These are phyloP conservation scores for Guillardia theta DNA, from an alignment of 78 protist species.

Conservation along the genomic window DNA sequence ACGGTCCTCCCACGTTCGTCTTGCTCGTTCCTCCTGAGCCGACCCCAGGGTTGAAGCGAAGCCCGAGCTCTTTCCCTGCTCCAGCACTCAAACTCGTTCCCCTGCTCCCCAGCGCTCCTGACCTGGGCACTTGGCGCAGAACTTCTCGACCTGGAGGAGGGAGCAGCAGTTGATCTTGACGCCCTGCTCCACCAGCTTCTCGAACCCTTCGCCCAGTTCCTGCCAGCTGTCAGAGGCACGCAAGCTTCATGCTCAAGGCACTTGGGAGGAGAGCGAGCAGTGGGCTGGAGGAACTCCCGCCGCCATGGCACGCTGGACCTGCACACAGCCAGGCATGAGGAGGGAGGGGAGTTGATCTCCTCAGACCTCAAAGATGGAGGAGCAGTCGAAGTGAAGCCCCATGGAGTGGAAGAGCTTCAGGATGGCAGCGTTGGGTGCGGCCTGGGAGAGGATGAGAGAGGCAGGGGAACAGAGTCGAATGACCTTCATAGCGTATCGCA, in stretches of 20 bases:
- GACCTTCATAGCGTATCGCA: slow-evolving; percentile 52
- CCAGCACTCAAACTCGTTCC: too few relatives aligned
- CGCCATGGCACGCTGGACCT: slow-evolving; percentile 3
- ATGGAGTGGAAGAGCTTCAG: neutral
- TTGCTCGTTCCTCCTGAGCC: neutral
- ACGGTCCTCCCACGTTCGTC: slow-evolving; percentile 53
- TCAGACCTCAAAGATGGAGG: neutral
- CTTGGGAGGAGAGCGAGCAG: slow-evolving; percentile 30
- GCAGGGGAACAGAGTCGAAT: too few relatives aligned
- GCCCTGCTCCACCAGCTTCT: neutral
- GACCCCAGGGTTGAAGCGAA: slow-evolving; percentile 51
- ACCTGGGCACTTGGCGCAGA: neutral
- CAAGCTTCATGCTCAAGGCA: too few relatives aligned
- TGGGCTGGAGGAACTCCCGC: neutral
- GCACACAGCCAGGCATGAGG: too few relatives aligned
- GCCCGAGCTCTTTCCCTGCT: slow-evolving; percentile 27
- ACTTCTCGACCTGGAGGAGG: neutral
- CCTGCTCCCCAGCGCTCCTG: too few relatives aligned
- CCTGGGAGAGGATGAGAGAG: too few relatives aligned
- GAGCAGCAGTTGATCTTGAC: slow-evolving; percentile 53
- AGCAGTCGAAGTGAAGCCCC: slow-evolving; percentile 40
- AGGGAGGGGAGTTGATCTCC: too few relatives aligned
- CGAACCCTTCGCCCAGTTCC: slow-evolving; percentile 27
- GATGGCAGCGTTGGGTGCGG: slow-evolving; percentile 36
- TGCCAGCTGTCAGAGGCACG: neutral